Evolutionary conservation across 2,329 filamentous ascomycete genomes (phyloP), one percentile per base, ranked within the genome.

Genomic region (Aspergillus sojae): DNA sequence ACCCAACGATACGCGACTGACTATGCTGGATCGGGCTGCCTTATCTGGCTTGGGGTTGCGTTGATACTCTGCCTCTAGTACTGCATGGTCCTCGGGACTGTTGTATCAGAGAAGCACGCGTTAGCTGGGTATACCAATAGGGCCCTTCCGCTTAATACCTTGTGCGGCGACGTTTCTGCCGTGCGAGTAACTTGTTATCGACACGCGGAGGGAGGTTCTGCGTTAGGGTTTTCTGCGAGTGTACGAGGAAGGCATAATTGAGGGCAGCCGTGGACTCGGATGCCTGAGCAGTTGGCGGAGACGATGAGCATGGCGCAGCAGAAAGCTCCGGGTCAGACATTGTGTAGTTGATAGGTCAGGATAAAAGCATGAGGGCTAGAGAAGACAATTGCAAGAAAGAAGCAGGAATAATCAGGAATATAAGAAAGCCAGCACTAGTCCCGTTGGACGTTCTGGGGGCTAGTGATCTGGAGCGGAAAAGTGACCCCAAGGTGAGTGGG

Each of bases 11-110:
- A 97, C 93, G 78, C 89, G 91, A 79, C 88, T 87, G 64, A 96
- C 92, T 67, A 98, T 93, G 63, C 90, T 89, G 54, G 92, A 85
- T 80, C 94, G 92, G 78, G 92, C 91, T 61, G 89, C 86, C 80
- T 96, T 97, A 81, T 97, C 94, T 39, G 94, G 94, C 78, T 97
- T 97, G 7, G 92, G 88, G 77, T 97, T 96, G 66, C 84, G 86
- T 71, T 87, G 85, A 75, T 96, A 97, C 63, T 94, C 93, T 41
- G 91, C 86, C 79, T 97, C 94, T 65, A 97, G 88, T 59, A 96
- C 87, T 58, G 89, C 87, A 81, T 97, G 94, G 81, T 98, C 94
- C 79, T 94, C 91, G 46, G 91, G 89, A 74, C 93, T 96, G 68
- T 67, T 65, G 9, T 55, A 46, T 43, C 34, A 58, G 32, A 26